Percentiles rank a stretch among this genome's conserved stretches.
Conservation (phyloP, 768 basidiomycete genomes). For the Mycena sanguinolenta region DNA sequence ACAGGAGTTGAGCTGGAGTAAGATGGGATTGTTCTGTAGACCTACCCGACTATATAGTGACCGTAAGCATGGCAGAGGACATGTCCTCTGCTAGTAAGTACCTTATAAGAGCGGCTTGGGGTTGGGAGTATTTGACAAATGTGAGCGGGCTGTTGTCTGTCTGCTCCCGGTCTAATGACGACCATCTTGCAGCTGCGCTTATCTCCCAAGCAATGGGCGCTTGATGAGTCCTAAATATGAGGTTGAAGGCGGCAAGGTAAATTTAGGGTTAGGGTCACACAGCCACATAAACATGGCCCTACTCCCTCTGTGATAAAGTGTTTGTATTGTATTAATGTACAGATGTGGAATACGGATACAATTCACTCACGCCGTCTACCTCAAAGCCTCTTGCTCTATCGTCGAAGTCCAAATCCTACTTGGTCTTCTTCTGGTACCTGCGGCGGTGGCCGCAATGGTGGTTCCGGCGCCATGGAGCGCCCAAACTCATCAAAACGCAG, state of each 20-base stretch:
- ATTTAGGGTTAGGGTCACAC: too few relatives aligned
- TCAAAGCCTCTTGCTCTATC: too few relatives aligned
- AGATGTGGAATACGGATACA: constrained; percentile 25
- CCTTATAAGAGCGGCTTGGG: constrained; percentile 47
- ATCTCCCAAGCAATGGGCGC: background rate
- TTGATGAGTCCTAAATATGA: background rate
- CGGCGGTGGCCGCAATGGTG: background rate
- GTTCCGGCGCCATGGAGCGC: background rate
- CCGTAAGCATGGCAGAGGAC: constrained; percentile 92
- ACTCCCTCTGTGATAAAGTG: too few relatives aligned
- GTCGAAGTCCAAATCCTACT: constrained; percentile 11
- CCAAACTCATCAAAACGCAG: constrained; percentile 8
- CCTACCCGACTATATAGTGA: constrained; percentile 93
- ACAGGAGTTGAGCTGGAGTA: constrained; percentile 5
- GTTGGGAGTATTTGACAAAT: constrained; percentile 11
- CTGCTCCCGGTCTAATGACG: background rate
- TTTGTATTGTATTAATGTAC: constrained; percentile 12
- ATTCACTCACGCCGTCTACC: background rate
- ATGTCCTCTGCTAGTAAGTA: constrained; percentile 50
- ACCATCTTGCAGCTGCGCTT: constrained; percentile 12
- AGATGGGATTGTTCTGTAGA: constrained; percentile 31
- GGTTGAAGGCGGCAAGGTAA: too few relatives aligned
- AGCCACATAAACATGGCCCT: too few relatives aligned
- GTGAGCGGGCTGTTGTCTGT: background rate
- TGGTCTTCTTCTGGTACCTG: constrained; percentile 7